Conservation (phyloP, 2,329 filamentous ascomycete genomes). For the Talaromyces sp. region DNA sequence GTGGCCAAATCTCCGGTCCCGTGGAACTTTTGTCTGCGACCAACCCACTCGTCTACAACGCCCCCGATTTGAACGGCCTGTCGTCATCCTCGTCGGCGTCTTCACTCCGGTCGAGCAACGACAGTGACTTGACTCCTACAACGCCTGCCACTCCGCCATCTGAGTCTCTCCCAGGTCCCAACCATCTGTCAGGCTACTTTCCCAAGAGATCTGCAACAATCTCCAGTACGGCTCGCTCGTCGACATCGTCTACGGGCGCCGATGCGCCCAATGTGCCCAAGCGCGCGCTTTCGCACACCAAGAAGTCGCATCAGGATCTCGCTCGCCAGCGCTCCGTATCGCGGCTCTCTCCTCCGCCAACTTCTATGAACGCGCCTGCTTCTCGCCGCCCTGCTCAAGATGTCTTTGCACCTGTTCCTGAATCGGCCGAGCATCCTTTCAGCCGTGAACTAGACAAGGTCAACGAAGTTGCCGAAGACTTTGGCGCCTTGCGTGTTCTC, state of each 20-base stretch:
- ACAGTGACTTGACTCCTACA: conserved; percentile 61
- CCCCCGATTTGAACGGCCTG: conserved; percentile 65
- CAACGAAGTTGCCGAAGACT: conserved; percentile 88
- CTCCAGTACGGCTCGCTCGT: conserved; percentile 49
- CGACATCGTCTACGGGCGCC: conserved; percentile 41
- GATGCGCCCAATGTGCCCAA: conserved; percentile 67
- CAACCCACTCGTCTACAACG: conserved; percentile 93
- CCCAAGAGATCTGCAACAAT: conserved; percentile 68
- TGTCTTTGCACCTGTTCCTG: conserved; percentile 30
- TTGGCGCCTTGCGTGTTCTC: conserved; percentile 58
- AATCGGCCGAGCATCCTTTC: conserved; percentile 64
- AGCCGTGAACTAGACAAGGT: conserved; percentile 87
- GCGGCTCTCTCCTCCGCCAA: conserved; percentile 41
- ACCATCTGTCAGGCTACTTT: conserved; percentile 56
- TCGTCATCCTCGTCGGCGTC: conserved; percentile 47
- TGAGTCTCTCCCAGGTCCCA: conserved; percentile 49
- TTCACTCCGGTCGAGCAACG: conserved; percentile 59
- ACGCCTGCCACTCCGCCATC: conserved; percentile 31
- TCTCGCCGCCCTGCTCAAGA: conserved; percentile 29
- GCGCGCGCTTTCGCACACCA: conserved; percentile 81
- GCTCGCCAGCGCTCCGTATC: conserved; percentile 64
- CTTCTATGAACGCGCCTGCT: conserved; percentile 32
- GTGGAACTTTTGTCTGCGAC: conserved; percentile 87
- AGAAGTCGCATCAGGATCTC: conserved; percentile 74
- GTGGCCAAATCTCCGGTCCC: conserved; percentile 70